Conservation (phyloP, 2,329 filamentous ascomycete genomes). For the Alternaria ventricosa region DNA sequence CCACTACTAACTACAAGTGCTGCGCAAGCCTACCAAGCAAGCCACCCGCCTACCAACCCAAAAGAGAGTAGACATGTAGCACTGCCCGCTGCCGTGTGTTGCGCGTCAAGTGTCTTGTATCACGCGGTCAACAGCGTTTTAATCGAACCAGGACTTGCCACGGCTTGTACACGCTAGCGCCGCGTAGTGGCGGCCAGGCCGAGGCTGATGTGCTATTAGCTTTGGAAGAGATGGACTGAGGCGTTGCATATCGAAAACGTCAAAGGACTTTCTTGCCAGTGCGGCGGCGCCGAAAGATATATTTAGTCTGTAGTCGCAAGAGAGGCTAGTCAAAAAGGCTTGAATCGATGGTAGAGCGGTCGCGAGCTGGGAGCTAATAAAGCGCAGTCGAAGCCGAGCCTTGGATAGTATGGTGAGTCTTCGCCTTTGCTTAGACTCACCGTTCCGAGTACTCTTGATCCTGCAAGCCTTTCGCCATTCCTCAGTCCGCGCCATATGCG, state of each 20-base stretch:
- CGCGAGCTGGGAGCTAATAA: not conserved
- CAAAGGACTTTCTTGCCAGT: not conserved
- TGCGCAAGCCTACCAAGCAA: not conserved
- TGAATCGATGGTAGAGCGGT: not conserved
- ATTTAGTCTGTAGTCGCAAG: not conserved
- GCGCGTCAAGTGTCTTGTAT: conserved; percentile 8
- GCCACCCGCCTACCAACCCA: not conserved
- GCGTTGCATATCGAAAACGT: not conserved
- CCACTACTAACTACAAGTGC: not conserved
- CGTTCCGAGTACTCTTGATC: not conserved
- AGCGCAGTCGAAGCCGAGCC: not conserved
- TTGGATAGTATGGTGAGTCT: not conserved
- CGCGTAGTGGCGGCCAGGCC: not conserved
- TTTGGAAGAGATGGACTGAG: not conserved
- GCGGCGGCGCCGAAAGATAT: not conserved
- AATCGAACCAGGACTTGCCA: not conserved
- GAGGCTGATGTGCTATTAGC: not conserved
- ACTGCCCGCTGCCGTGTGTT: conserved; percentile 6
- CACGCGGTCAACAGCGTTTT: not conserved
- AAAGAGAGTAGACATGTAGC: not conserved
- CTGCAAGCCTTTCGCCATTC: not conserved
- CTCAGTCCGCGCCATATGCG: not conserved
- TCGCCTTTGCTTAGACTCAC: not conserved
- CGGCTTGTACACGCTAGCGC: not conserved
- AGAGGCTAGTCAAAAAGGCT: not conserved